Evolutionary conservation across 2,329 filamentous ascomycete genomes (phyloP), one percentile per base, ranked within the genome.

Genomic region (Fusarium siculi): DNA sequence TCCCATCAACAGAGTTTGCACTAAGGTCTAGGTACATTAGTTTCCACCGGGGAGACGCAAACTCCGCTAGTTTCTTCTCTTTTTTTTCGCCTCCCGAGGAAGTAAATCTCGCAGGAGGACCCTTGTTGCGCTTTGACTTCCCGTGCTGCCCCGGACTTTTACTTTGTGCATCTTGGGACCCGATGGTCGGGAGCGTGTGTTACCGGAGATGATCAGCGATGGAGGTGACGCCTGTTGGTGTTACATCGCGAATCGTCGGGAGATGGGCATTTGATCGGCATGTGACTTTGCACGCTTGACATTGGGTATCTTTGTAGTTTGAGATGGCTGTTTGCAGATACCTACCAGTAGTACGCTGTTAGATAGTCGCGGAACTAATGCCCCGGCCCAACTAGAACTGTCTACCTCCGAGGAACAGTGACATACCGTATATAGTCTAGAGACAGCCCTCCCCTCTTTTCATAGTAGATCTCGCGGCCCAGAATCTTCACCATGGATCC

Each of bases 91-190:
- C n/a, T 25, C 18, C 43, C 30, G 44, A 14, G 9, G 2, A 49
- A 44, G 42, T 32, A 59, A 60, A 63, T 60, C 53, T 47, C 42
- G 16, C n/a, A 32, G n/a, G 7, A 16, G 16, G 19, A 16, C 9
- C 60, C 60, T 28, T 54, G 32, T 4, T 25, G 9, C 63, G 63
- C 63, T 64, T 47, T 34, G 59, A 40, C 40, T 64, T 64, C 47
- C 47, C 59, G 59, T 36, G 3, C 1, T 19, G 40, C 47, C 63
- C 59, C 46, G 63, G 63, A 40, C 46, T 52, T 30, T 14, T 9
- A 34, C 59, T 52, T n/a, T 28, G 7, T 39, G 23, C 19, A 46
- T 65, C 47, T 40, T 42, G 19, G n/a, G 18, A 46, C 50, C 59
- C 47, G 59, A 55, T 4, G 32, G 18, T 36, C 39, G 62, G 62